These are phyloP conservation scores for Aspergillus kassunensis DNA, from an alignment of 495 filamentous ascomycete species.

Conservation along the genomic window DNA sequence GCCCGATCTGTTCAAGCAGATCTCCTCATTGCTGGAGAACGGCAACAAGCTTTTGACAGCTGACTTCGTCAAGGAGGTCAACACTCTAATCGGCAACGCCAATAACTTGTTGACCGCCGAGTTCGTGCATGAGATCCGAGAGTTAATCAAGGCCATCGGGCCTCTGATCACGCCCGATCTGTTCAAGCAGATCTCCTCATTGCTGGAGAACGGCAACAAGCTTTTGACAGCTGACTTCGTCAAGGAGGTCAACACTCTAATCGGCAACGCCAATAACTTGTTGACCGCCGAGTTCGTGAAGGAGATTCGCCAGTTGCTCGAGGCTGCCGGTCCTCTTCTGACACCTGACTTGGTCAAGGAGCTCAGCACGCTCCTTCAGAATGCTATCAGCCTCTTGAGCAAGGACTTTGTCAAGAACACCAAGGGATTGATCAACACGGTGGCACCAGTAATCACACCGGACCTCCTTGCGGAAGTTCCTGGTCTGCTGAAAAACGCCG, in stretches of 20 bases:
- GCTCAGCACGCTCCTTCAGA: slow-evolving; percentile 25
- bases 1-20: slow-evolving; percentile 15
- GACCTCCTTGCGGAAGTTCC: slow-evolving; percentile 36
- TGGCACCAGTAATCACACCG: slow-evolving; percentile 33
- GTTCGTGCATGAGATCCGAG: slow-evolving; percentile 36
- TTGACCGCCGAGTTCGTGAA: slow-evolving; percentile 32
- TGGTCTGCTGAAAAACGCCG: slow-evolving; percentile 39
- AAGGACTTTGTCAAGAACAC: slow-evolving; percentile 35
- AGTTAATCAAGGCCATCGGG: slow-evolving; percentile 33
- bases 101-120: slow-evolving; percentile 26
- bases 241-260: slow-evolving; percentile 30
- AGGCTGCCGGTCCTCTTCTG: slow-evolving; percentile 23
- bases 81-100: slow-evolving; percentile 31
- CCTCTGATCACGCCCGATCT: slow-evolving; percentile 32
- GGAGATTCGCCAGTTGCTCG: slow-evolving; percentile 34
- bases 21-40: slow-evolving; percentile 28
- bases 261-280: slow-evolving; percentile 29
- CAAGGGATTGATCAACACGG: slow-evolving; percentile 33
- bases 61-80: slow-evolving; percentile 27
- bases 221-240: slow-evolving; percentile 23
- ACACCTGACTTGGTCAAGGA: slow-evolving; percentile 25
- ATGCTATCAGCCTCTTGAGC: slow-evolving; percentile 33
- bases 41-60: slow-evolving; percentile 24
- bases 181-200: slow-evolving; percentile 31
- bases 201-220: slow-evolving; percentile 26